phyloP scores from a whole-genome alignment of 495 filamentous ascomycete species.

The Venustampulla echinocandica region DNA sequence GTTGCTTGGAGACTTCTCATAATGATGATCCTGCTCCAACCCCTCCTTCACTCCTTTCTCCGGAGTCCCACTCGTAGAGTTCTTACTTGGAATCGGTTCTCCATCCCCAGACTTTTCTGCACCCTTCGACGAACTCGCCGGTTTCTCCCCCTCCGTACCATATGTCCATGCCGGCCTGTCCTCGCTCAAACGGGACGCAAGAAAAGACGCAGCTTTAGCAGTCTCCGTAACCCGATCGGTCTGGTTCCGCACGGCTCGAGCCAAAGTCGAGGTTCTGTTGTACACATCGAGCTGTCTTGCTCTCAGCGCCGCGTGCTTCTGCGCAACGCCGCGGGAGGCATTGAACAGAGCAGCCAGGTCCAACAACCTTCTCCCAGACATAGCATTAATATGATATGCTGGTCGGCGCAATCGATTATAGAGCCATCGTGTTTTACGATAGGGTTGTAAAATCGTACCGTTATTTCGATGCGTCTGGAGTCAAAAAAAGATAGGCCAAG shows the following conservation, averaged over 20 bases:
- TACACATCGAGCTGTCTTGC: conserved; percentile 71
- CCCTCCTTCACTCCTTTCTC: conserved; percentile 21
- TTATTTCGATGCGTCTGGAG: neutral
- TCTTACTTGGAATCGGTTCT: conserved; percentile 13
- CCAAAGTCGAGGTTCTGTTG: conserved; percentile 65
- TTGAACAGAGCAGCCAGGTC: conserved; percentile 23
- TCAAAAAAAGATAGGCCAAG: neutral
- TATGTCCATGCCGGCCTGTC: conserved; percentile 18
- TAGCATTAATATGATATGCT: conserved; percentile 5
- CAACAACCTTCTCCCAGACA: conserved; percentile 24
- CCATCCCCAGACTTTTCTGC: neutral
- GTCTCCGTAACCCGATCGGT: conserved; percentile 55
- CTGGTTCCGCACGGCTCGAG: conserved; percentile 55
- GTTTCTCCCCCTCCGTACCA: conserved; percentile 2
- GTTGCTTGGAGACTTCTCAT: conserved; percentile 26
- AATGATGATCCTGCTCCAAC: conserved; percentile 37
- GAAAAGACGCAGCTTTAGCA: conserved; percentile 51
- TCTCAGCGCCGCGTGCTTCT: conserved; percentile 72
- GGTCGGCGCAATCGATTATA: neutral
- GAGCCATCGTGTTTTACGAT: conserved; percentile 11
- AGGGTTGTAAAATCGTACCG: neutral
- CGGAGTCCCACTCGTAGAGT: conserved; percentile 6
- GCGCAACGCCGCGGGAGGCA: conserved; percentile 66
- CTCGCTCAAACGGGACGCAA: conserved; percentile 50
- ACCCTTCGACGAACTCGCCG: neutral